These are phyloP conservation scores for Phytophthora hibernalis DNA, from an alignment of 352 stramenopile species.

Conservation along the genomic window DNA sequence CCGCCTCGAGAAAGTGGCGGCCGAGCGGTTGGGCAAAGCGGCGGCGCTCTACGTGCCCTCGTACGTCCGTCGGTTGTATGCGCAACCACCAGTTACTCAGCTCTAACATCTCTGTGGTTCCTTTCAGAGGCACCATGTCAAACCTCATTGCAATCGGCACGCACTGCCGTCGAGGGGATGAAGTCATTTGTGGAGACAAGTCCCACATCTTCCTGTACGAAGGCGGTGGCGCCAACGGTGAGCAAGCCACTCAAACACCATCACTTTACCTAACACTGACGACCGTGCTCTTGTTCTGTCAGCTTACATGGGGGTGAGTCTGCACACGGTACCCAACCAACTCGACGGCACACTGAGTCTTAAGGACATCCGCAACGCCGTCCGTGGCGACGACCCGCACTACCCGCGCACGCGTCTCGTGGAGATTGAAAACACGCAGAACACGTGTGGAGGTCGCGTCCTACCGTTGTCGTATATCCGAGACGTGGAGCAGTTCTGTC, in stretches of 20 bases:
- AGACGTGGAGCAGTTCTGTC: constrained; percentile 72
- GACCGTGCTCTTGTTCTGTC: constrained; percentile 2
- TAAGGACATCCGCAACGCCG: constrained; percentile 77
- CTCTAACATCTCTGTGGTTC: constrained; percentile 12
- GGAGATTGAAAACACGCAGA: constrained; percentile 98
- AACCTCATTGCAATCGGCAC: constrained; percentile 96
- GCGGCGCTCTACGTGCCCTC: constrained; percentile 96
- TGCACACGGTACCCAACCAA: constrained; percentile 87
- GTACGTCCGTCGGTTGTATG: constrained; percentile 38
- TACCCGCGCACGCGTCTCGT: constrained; percentile 91
- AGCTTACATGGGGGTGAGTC: constrained; percentile 92
- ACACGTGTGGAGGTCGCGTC: constrained; percentile 94
- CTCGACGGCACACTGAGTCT: constrained; percentile 88
- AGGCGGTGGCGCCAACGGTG: constrained; percentile 88
- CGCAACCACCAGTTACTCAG: not conserved
- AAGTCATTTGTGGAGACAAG: constrained; percentile 95
- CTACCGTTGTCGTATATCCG: constrained; percentile 89
- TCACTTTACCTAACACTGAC: constrained; percentile 1
- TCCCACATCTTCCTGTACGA: constrained; percentile 98
- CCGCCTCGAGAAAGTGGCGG: constrained; percentile 91
- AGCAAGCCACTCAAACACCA: constrained; percentile 8
- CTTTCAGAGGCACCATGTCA: constrained; percentile 94
- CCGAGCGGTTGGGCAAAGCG: constrained; percentile 95
- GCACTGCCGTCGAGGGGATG: constrained; percentile 93
- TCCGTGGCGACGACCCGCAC: constrained; percentile 83